Conservation (phyloP, 805 yeast species). For the Yamadazyma akitaensis region DNA sequence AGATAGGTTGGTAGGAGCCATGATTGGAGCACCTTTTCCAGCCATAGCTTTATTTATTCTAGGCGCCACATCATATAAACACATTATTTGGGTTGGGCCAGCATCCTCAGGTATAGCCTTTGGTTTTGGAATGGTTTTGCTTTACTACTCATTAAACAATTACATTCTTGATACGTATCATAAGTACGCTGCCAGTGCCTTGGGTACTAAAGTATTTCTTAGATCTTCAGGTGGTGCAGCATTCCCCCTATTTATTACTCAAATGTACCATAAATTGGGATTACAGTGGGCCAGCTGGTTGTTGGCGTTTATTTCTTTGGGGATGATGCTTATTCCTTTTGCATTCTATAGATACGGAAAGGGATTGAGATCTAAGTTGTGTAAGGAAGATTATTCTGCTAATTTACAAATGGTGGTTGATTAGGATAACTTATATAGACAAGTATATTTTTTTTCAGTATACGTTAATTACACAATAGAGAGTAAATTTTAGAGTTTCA, state of each 20-base stretch:
- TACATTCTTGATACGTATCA: conserved; percentile 84
- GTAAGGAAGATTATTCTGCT: conserved; percentile 58
- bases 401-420: conserved; percentile 8
- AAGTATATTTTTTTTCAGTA: too few species aligned
- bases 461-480: too few species aligned
- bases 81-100: conserved; percentile 65
- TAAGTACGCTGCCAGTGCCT: conserved; percentile 73
- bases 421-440: not conserved
- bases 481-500: too few species aligned
- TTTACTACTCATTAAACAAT: conserved; percentile 61
- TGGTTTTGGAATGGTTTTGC: conserved; percentile 60
- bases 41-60: conserved; percentile 75
- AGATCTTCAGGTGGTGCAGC: conserved; percentile 87
- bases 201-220: conserved; percentile 77
- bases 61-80: conserved; percentile 74
- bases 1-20: conserved; percentile 76
- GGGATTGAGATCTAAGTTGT: conserved; percentile 55
- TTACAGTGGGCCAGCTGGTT: conserved; percentile 80
- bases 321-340: conserved; percentile 72
- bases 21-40: conserved; percentile 81
- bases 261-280: conserved; percentile 73
- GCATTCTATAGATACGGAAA: conserved; percentile 69
- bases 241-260: conserved; percentile 76
- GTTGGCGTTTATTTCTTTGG: conserved; percentile 71
- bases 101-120: conserved; percentile 58